A percentile compares a stretch with the other conserved stretches of the same genome.
phyloP scores from a whole-genome alignment of 2,329 filamentous ascomycete species.

The Proliferodiscus dingleyae region DNA sequence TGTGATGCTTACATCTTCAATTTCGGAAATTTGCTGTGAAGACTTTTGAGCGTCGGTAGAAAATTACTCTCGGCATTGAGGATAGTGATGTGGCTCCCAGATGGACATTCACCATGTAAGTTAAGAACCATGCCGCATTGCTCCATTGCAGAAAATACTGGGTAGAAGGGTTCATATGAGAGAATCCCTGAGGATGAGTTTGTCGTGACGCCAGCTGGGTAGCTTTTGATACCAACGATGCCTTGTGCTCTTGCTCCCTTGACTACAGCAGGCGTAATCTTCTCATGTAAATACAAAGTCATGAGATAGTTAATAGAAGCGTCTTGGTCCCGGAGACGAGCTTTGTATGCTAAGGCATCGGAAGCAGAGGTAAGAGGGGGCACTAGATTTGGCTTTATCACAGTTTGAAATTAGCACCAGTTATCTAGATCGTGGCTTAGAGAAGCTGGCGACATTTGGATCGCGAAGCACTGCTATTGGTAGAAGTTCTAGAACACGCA shows the following conservation, averaged over 20 bases:
- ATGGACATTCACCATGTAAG: slow-evolving; percentile 81
- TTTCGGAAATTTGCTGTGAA: slow-evolving; percentile 71
- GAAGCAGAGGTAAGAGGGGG: slow-evolving; percentile 58
- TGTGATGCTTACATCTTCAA: too few species aligned
- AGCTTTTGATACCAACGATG: slow-evolving; percentile 27
- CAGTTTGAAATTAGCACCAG: too few species aligned
- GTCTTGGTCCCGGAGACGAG: slow-evolving; percentile 54
- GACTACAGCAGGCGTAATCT: slow-evolving; percentile 26
- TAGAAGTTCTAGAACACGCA: too few species aligned
- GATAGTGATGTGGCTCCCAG: slow-evolving; percentile 43
- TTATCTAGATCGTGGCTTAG: too few species aligned
- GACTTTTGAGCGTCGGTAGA: slow-evolving; percentile 68
- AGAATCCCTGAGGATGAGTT: slow-evolving; percentile 66
- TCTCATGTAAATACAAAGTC: slow-evolving; percentile 51
- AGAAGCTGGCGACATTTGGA: too few species aligned
- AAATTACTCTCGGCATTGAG: slow-evolving; percentile 72
- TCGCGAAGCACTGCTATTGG: too few species aligned
- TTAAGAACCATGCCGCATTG: slow-evolving; percentile 78
- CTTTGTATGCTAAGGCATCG: slow-evolving; percentile 62
- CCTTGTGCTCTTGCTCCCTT: slow-evolving; percentile 25
- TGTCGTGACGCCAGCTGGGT: slow-evolving; percentile 57
- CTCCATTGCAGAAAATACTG: slow-evolving; percentile 88
- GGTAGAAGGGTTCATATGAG: slow-evolving; percentile 65
- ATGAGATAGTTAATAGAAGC: slow-evolving; percentile 65
- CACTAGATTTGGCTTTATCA: slow-evolving; percentile 53